Evolutionary conservation across 176 grass and related monocot genomes (phyloP), one percentile per base, ranked within the genome.

Genomic region (Echinochloa phyllopogon): DNA sequence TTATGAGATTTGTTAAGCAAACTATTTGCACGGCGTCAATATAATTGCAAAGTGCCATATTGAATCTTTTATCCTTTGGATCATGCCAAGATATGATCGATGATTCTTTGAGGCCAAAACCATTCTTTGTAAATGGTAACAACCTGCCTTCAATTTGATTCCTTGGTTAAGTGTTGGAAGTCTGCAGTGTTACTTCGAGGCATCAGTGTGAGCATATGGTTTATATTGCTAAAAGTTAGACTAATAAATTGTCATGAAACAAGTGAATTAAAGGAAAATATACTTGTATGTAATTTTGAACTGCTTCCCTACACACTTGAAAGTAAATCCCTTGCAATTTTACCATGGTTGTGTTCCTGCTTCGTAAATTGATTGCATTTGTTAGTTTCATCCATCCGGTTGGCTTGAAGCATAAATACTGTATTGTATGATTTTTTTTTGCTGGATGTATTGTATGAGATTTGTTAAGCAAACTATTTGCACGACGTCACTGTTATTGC

Each of bases 211-310:
- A 55, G 25, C n/a, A 29, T 10, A 55, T 73, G 23, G 10, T 45
- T 56, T 9, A 4, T 40, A 57, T 23, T 65, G 47, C 69, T 25
- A 64, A 4, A 21, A 43, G 78, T 39, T 83, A 38, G 65, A 47
- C 49, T 65, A 78, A 37, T 40, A 8, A 16, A 57, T 37, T 66
- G 61, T 2, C 36, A 80, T 68, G 36, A 2, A 23, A 24, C 36
- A 5, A 66, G 6, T 2, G 0, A 37, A 41, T 25, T 4, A 17
- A 56, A 56, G 13, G 24, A 17, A 76, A 75, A 27, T 83, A 55
- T 72, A 44, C 13, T 27, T 47, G 5, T 68, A 10, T 72, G 6
- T 62, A 36, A 18, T 49, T 72, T 88, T 78, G 14, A 65, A 72
- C 77, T 72, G 3, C 57, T 12, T n/a, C 6, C 6, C 18, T 56